phyloP scores from a whole-genome alignment of 2,329 filamentous ascomycete genomes.

The Colletotrichum aenigma region DNA sequence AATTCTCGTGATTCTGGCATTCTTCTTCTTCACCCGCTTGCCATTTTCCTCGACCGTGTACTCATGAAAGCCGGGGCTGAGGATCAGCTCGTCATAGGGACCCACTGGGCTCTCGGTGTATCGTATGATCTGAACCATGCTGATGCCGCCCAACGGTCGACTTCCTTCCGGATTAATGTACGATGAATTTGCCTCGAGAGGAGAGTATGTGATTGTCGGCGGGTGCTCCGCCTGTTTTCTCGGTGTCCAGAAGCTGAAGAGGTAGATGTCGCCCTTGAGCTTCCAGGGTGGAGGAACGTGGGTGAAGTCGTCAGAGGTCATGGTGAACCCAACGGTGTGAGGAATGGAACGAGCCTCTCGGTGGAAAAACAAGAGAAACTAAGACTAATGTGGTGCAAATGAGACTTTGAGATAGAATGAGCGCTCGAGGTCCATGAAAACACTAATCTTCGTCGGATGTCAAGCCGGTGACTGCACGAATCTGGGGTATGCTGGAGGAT shows the following conservation, averaged over 20 bases:
- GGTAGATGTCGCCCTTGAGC: conserved; percentile 48
- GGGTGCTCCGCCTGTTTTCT: conserved; percentile 32
- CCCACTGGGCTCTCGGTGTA: conserved; percentile 57
- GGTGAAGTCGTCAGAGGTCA: neutral
- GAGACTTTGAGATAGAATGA: too few species aligned
- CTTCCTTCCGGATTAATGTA: conserved; percentile 40
- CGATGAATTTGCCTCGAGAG: conserved; percentile 46
- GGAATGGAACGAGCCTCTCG: too few species aligned
- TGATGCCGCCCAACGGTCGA: conserved; percentile 46
- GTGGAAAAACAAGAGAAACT: too few species aligned
- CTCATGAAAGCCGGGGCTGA: conserved; percentile 51
- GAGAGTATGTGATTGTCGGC: conserved; percentile 44
- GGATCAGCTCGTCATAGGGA: conserved; percentile 56
- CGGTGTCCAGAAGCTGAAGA: conserved; percentile 45
- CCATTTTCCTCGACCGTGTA: conserved; percentile 40
- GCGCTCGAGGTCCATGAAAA: neutral
- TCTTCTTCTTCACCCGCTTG: conserved; percentile 35
- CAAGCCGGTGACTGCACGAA: neutral
- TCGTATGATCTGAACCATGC: conserved; percentile 54
- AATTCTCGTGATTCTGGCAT: conserved; percentile 53
- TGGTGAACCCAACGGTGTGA: neutral
- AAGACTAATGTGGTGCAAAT: too few species aligned
- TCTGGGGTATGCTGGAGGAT: neutral
- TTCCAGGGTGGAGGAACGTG: conserved; percentile 41
- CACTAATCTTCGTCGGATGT: neutral